Evolutionary conservation across 805 yeast genomes (phyloP).

Genomic region (Candida gorgasii): DNA sequence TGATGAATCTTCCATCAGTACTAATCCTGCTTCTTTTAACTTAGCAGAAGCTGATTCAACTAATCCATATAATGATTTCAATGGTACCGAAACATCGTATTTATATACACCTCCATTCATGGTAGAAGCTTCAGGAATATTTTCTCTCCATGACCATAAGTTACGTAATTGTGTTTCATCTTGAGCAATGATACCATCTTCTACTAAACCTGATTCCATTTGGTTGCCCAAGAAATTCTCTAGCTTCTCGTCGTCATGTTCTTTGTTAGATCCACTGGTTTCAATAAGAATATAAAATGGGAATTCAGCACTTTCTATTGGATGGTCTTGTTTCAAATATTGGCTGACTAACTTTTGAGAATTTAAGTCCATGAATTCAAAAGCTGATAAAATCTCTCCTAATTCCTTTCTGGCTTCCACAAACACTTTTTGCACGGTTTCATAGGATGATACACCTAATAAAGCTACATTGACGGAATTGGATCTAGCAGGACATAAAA

Average conservation of each 20-base stretch:
- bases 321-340: slow-evolving; percentile 64
- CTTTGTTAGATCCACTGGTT: slow-evolving; percentile 92
- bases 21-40: slow-evolving; percentile 55
- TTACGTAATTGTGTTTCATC: slow-evolving; percentile 83
- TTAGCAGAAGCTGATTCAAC: slow-evolving; percentile 75
- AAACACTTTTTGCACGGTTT: slow-evolving; percentile 81
- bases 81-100: slow-evolving; percentile 92
- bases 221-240: slow-evolving; percentile 79
- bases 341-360: slow-evolving; percentile 65
- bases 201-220: slow-evolving; percentile 80
- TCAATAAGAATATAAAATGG: slow-evolving; percentile 92
- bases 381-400: slow-evolving; percentile 85
- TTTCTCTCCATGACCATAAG: slow-evolving; percentile 96
- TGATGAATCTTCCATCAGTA: slow-evolving; percentile 58
- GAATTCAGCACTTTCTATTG: slow-evolving; percentile 72
- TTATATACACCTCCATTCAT: slow-evolving; percentile 93
- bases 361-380: slow-evolving; percentile 86
- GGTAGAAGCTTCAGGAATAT: slow-evolving; percentile 85
- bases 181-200: slow-evolving; percentile 96
- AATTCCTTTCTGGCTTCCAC: slow-evolving; percentile 75
- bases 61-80: slow-evolving; percentile 74
- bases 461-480: slow-evolving; percentile 84
- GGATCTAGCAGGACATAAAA: slow-evolving; percentile 88
- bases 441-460: slow-evolving; percentile 77
- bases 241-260: slow-evolving; percentile 89